Evolutionary conservation across 495 filamentous ascomycete genomes (phyloP).

Genomic region (Annulohypoxylon stygium): DNA sequence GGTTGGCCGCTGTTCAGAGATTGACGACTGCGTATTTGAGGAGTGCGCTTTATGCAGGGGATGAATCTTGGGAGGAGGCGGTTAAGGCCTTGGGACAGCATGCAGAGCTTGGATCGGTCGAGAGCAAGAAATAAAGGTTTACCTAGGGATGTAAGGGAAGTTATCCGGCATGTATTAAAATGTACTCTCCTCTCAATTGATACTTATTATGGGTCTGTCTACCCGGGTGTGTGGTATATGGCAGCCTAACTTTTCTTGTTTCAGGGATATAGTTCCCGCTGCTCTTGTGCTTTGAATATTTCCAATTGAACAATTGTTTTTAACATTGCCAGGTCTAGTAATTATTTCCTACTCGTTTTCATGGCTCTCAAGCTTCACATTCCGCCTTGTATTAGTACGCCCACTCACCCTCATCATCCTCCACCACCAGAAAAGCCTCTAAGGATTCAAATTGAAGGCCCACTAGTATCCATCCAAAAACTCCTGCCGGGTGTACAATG

Average conservation of each 20-base stretch:
- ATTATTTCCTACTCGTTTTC: neutral
- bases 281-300: too few relatives aligned
- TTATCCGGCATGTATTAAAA: too few relatives aligned
- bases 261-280: too few relatives aligned
- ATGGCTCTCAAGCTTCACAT: conserved; percentile 34
- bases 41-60: conserved; percentile 55
- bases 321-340: too few relatives aligned
- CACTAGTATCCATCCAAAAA: conserved; percentile 45
- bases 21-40: conserved; percentile 59
- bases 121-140: conserved; percentile 47
- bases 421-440: conserved; percentile 47
- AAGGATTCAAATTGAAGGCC: conserved; percentile 53
- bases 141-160: too few relatives aligned
- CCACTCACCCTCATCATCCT: conserved; percentile 40
- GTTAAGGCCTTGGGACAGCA: conserved; percentile 49
- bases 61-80: conserved; percentile 53
- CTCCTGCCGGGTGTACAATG: conserved; percentile 48
- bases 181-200: too few relatives aligned
- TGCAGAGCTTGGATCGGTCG: conserved; percentile 50
- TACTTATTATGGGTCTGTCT: too few relatives aligned
- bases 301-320: too few relatives aligned
- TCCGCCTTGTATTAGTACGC: conserved; percentile 33
- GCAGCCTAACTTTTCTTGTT: too few relatives aligned
- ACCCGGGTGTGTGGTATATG: too few relatives aligned
- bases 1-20: conserved; percentile 54